Evolutionary conservation across 2,329 filamentous ascomycete species (phyloP), one percentile per base, ranked within the genome.

Genomic region (Pseudogymnoascus sp.): DNA sequence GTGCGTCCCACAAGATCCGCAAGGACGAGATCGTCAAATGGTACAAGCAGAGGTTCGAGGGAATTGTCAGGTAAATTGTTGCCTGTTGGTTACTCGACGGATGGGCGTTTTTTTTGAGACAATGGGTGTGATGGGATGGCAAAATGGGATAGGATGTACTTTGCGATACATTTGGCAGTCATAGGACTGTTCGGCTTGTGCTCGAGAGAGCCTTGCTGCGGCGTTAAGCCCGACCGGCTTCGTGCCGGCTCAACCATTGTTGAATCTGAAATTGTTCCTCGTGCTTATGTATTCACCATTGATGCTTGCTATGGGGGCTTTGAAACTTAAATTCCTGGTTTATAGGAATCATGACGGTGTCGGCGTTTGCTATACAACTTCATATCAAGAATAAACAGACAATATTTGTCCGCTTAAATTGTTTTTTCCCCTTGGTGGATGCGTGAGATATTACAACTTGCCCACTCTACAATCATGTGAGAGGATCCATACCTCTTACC

Each of bases 1-100:
- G 95, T 77, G 78, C 90, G 77, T 84, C 81, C 80, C 95, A 99
- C 90, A 87, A 87, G 78, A 96, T 99, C 87, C 91, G 87, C 87
- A 89, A 92, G 77, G 81, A 86, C 70, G 95, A 99, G 87, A 97
- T 93, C 76, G 82, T 97, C 83, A 96, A 93, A 85, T 99, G 95
- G 95, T 99, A 89, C 86, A 90, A 90, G 85, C 87, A 85, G 23
- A 88, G 92, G 81, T 97, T 96, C 87, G 92, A 97, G 79, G 95
- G 93, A 79, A 97, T 97, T 79, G 91, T 99, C 83, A 89, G 95
- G 85, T 97, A 96, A 91, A 87, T 67, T 67, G 9, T 28, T 69
- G 36, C 31, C 50, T 65, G 44, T 40, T 40, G 13, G 44, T 67
- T 50, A 50, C 57, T 44, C 36, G 64, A 64, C 67, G 65, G 62